Evolutionary conservation across 1,139 yeast species (phyloP).

Genomic region (Debaryomyces fabryi): DNA sequence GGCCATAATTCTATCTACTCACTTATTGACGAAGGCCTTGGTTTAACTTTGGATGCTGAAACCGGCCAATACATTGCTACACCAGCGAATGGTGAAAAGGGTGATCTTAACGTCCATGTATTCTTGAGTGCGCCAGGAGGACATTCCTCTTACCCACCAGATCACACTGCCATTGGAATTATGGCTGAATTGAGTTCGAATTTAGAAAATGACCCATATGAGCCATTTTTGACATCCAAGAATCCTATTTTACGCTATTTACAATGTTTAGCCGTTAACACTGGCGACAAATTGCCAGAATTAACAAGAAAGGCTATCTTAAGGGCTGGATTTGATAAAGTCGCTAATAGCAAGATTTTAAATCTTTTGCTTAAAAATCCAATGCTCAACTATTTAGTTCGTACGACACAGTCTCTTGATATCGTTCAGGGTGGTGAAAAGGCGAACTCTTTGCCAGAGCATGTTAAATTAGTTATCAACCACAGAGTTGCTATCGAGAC

Average conservation of each 20-base stretch:
- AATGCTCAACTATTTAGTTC: constrained; percentile 29
- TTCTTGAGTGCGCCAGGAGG: constrained; percentile 48
- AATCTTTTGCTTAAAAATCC: constrained; percentile 18
- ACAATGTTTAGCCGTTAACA: constrained; percentile 43
- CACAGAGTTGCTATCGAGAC: constrained; percentile 40
- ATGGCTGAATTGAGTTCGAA: constrained; percentile 40
- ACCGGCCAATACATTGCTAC: constrained; percentile 37
- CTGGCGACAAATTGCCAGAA: constrained; percentile 24
- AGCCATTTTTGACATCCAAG: constrained; percentile 31
- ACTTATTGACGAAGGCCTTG: constrained; percentile 46
- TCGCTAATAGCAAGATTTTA: constrained; percentile 33
- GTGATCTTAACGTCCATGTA: constrained; percentile 36
- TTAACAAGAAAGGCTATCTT: constrained; percentile 29
- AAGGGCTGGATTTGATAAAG: constrained; percentile 36
- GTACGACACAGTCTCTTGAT: constrained; percentile 43
- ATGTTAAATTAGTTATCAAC: constrained; percentile 32
- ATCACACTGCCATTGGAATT: constrained; percentile 49
- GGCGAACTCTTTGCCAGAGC: constrained; percentile 46
- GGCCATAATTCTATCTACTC: constrained; percentile 43
- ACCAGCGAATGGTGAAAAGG: constrained; percentile 49
- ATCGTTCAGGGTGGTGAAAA: constrained; percentile 43
- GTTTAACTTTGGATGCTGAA: constrained; percentile 28
- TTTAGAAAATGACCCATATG: constrained; percentile 42
- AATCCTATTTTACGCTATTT: constrained; percentile 37
- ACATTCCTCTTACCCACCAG: constrained; percentile 49